These are phyloP conservation scores for Metschnikowia similis DNA, from an alignment of 805 yeast genomes.

Conservation along the genomic window DNA sequence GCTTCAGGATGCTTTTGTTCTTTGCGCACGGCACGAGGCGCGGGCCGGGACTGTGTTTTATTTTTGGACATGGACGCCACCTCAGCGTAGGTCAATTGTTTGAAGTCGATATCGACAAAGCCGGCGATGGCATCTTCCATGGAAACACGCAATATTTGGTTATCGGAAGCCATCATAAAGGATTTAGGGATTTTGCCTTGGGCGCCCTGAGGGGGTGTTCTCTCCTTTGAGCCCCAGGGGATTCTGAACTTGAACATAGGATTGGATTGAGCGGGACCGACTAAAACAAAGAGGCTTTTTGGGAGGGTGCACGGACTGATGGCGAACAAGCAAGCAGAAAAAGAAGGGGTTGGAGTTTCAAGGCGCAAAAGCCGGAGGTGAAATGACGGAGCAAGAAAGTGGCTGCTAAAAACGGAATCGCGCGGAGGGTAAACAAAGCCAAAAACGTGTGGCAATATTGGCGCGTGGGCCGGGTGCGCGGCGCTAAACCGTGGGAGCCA, in stretches of 20 bases:
- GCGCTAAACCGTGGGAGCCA: background rate
- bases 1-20: background rate
- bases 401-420: conserved; percentile 3
- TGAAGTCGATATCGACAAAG: conserved; percentile 33
- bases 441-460: background rate
- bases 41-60: conserved; percentile 19
- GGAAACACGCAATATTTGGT: conserved; percentile 28
- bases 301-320: too few species aligned
- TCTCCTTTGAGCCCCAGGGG: conserved; percentile 13
- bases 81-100: conserved; percentile 42
- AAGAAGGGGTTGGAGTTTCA: background rate
- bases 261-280: too few species aligned
- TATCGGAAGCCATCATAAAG: conserved; percentile 27
- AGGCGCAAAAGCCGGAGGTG: too few species aligned
- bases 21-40: background rate
- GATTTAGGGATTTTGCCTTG: conserved; percentile 21
- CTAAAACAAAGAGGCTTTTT: too few species aligned
- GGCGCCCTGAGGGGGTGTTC: conserved; percentile 7
- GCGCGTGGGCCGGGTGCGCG: background rate
- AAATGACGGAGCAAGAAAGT: background rate
- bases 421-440: background rate
- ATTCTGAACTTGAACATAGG: conserved; percentile 12
- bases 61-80: conserved; percentile 31
- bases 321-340: background rate
- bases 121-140: conserved; percentile 32